Percentiles rank a stretch among this genome's conserved stretches.
Evolutionary conservation across 2,329 filamentous ascomycete species (phyloP).

Genomic region (Colletotrichum cuscutae): DNA sequence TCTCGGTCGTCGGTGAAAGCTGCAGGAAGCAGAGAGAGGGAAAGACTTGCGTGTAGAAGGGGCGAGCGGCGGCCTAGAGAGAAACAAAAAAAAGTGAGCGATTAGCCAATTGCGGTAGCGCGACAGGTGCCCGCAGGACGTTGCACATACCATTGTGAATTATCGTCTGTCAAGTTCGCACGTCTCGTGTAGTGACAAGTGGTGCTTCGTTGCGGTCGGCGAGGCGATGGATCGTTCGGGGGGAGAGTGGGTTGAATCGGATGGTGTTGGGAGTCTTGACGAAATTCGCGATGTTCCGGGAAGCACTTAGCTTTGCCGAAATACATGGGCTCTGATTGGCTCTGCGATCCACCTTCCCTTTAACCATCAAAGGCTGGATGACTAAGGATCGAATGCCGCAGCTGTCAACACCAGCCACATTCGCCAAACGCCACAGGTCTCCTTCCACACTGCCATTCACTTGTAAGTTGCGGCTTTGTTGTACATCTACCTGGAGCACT

Average conservation of each 20-base stretch:
- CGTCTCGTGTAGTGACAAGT: conserved; percentile 24
- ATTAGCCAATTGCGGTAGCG: conserved; percentile 44
- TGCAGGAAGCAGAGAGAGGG: neutral
- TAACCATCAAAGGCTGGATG: neutral
- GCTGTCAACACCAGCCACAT: neutral
- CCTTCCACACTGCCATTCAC: neutral
- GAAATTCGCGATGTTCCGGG: conserved; percentile 39
- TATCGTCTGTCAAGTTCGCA: conserved; percentile 15
- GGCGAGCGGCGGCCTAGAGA: conserved; percentile 47
- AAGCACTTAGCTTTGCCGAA: conserved; percentile 36
- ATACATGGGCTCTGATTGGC: conserved; percentile 31
- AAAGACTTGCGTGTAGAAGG: conserved; percentile 53
- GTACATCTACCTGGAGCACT: too few relatives aligned
- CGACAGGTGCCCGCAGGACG: neutral
- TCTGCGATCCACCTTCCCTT: neutral
- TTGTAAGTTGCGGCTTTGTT: neutral
- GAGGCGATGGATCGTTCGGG: conserved; percentile 19
- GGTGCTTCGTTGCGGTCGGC: conserved; percentile 30
- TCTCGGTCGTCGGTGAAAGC: neutral
- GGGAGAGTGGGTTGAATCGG: neutral
- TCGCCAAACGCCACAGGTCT: neutral
- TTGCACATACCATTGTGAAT: conserved; percentile 50
- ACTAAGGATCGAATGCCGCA: conserved; percentile 4
- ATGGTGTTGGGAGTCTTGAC: conserved; percentile 31
- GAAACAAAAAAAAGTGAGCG: conserved; percentile 40